Conservation (phyloP, 768 basidiomycete genomes). For the Sporobolomyces phaffii region DNA sequence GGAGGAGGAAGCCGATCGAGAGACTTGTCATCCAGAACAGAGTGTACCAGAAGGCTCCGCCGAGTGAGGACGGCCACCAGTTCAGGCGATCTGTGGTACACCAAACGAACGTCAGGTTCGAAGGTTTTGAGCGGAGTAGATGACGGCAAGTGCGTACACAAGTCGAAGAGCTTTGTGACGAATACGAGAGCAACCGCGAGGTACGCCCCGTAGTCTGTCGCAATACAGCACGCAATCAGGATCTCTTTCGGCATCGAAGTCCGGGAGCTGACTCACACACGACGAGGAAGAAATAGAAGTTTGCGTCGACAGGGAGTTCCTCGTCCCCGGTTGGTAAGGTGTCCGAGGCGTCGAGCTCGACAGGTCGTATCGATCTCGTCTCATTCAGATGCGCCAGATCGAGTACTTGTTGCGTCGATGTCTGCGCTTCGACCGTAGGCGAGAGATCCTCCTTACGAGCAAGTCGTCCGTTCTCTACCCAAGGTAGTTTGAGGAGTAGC, state of each 20-base stretch:
- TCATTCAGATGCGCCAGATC: neutral
- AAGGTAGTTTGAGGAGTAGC: neutral
- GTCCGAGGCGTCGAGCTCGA: neutral
- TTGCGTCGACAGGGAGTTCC: slow-evolving; percentile 47
- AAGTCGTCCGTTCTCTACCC: neutral
- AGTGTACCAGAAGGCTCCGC: slow-evolving; percentile 47
- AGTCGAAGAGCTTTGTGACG: slow-evolving; percentile 50
- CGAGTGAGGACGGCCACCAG: slow-evolving; percentile 49
- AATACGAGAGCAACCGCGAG: slow-evolving; percentile 50
- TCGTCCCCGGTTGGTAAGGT: slow-evolving; percentile 4
- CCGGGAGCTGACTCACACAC: slow-evolving; percentile 39
- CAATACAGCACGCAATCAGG: too few relatives aligned
- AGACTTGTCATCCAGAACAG: slow-evolving; percentile 45
- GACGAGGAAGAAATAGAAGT: slow-evolving; percentile 50
- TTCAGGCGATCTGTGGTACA: slow-evolving; percentile 39
- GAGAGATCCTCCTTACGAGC: neutral
- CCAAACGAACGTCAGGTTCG: too few relatives aligned
- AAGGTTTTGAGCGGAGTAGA: too few relatives aligned
- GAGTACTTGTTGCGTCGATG: neutral
- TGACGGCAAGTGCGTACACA: slow-evolving; percentile 42
- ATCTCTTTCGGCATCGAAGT: too few relatives aligned
- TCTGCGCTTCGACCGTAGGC: neutral
- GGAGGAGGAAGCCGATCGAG: slow-evolving; percentile 38
- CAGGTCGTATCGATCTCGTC: too few relatives aligned
- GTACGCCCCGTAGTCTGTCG: slow-evolving; percentile 44